These are phyloP conservation scores for Quercus tomentella DNA, from an alignment of 331 rosid species.

Conservation along the genomic window DNA sequence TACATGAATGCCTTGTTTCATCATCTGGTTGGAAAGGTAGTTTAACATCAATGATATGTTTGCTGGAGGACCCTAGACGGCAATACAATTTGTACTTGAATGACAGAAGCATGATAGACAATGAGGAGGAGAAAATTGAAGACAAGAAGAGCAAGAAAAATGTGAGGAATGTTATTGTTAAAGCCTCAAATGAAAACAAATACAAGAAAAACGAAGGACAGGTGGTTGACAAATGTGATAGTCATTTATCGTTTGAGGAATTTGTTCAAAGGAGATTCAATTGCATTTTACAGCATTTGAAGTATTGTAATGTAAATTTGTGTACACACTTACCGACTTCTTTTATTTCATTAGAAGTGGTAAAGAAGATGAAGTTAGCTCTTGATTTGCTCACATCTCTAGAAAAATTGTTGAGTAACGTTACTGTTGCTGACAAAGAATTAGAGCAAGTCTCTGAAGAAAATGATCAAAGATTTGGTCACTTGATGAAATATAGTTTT, in stretches of 20 bases:
- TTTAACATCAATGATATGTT: conserved; percentile 15
- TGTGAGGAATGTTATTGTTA: background rate
- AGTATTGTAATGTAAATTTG: conserved; percentile 1
- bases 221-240: background rate
- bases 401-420: conserved; percentile 6
- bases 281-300: background rate
- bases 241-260: conserved; percentile 10
- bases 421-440: background rate
- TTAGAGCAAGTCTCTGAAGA: background rate
- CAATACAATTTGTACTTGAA: conserved; percentile 10
- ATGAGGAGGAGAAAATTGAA: background rate
- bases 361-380: conserved; percentile 22
- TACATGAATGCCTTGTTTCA: background rate
- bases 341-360: conserved; percentile 17
- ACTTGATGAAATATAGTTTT: background rate
- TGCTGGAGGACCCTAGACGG: conserved; percentile 19
- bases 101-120: background rate
- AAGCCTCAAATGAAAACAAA: background rate
- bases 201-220: background rate
- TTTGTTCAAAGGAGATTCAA: background rate
- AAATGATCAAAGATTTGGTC: background rate
- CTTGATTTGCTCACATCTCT: conserved; percentile 12
- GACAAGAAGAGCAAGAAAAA: background rate
- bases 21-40: background rate
- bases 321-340: conserved; percentile 36